These are phyloP conservation scores for Epichloe glyceriae DNA, from an alignment of 2,329 filamentous ascomycete species.

Conservation along the genomic window DNA sequence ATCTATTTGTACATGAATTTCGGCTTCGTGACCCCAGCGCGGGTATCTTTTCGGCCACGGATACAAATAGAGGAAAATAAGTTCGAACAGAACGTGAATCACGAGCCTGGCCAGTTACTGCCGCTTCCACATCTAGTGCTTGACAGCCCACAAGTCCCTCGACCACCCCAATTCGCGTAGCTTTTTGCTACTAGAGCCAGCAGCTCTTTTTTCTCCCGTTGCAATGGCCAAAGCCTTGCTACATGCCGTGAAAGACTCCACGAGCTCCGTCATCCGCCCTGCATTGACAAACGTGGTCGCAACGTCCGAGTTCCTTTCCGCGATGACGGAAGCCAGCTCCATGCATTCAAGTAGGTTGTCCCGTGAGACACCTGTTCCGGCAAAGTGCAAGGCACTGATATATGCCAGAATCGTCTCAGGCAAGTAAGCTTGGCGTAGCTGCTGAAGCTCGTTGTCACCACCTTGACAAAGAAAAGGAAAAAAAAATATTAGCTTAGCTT, in stretches of 20 bases:
- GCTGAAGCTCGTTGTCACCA: slow-evolving; percentile 47
- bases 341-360: slow-evolving; percentile 73
- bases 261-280: slow-evolving; percentile 60
- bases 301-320: slow-evolving; percentile 55
- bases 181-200: slow-evolving; percentile 42
- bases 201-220: slow-evolving; percentile 39
- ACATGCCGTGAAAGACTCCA: slow-evolving; percentile 62
- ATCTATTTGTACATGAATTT: not conserved
- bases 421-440: slow-evolving; percentile 65
- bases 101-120: not conserved
- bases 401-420: slow-evolving; percentile 80
- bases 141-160: slow-evolving; percentile 48
- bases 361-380: slow-evolving; percentile 59
- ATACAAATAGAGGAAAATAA: not conserved
- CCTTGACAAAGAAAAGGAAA: not conserved
- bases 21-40: not conserved
- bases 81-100: not conserved
- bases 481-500: not conserved
- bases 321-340: slow-evolving; percentile 67
- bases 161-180: slow-evolving; percentile 50
- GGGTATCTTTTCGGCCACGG: not conserved
- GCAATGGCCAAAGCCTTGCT: slow-evolving; percentile 57
- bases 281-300: slow-evolving; percentile 50
- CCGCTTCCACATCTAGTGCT: slow-evolving; percentile 11
- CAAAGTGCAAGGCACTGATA: slow-evolving; percentile 66